Base-by-base conservation (phyloP, 495 filamentous ascomycete species). In the Neurospora intermedia region DNA sequence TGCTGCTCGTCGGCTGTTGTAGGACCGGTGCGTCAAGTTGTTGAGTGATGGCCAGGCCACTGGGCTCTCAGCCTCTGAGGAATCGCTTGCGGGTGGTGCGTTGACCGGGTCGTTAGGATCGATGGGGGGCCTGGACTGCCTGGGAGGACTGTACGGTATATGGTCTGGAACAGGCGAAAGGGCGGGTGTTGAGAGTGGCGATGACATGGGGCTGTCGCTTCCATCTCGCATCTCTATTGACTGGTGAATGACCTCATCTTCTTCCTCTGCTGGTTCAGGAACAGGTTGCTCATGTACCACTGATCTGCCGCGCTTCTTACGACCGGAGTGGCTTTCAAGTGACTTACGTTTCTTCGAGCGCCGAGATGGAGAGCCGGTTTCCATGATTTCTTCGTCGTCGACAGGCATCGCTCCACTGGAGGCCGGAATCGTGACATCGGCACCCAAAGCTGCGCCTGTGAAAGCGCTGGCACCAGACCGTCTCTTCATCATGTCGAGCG, bases 291-390 rank as follows among this genome's bases (percentile, higher is more conserved):
- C 6, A 66, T 35, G 54, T 18, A 35, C 27, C 27, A 27, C 16
- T 66, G 54, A 66, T 27, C 54, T 66, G 13, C 54, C 54, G 20
- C 79, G 66, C 73, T 82, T 78, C 46, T 74, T 77, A 2, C 77
- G 72, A 6, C 75, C 75, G 18, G 71, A 75, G 59, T 82, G 81
- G 23, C 75, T 77, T 54, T 85, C 83, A 10, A 81, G 72, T 6
- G 83, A 85, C 72, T 86, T 86, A 48, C 85, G 78, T 75, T 86
- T 86, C 18, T 83, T 81, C 6, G 81, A 78, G n/a, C 77, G 79
- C 43, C 72, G 46, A 13, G 70, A 72, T 15, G 82, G 76, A 13
- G 79, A 79, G 1, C 23, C 71, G 2, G 80, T 75, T 18, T 69
- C 70, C 20, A 70, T 73, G 41, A 43, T 35, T 35, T 69, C 75